phyloP scores from a whole-genome alignment of 192 early-diverging fungal genomes.

The Allomyces macrogynus region DNA sequence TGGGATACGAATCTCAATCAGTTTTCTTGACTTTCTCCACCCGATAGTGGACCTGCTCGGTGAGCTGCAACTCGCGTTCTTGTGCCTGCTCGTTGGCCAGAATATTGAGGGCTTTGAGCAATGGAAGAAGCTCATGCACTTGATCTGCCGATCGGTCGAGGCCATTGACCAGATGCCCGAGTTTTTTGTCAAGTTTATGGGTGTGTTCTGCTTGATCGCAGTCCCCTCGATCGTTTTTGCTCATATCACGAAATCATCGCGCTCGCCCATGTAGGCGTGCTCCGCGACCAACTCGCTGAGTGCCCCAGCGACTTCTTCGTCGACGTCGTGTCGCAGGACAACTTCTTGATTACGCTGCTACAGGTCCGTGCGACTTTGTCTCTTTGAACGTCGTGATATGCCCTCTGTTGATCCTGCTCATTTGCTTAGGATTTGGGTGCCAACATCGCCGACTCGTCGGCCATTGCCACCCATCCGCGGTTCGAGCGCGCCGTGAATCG shows the following conservation, averaged over 20 bases:
- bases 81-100: slow-evolving; percentile 55
- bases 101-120: slow-evolving; percentile 70
- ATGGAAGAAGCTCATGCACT: slow-evolving; percentile 60
- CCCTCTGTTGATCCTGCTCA: slow-evolving; percentile 11
- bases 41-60: slow-evolving; percentile 30
- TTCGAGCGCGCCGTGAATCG: slow-evolving; percentile 17
- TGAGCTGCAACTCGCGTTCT: slow-evolving; percentile 65
- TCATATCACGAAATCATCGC: slow-evolving; percentile 5
- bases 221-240: slow-evolving; percentile 13
- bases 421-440: slow-evolving; percentile 12
- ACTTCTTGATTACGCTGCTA: slow-evolving; percentile 32
- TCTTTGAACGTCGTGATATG: slow-evolving; percentile 3
- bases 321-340: slow-evolving; percentile 38
- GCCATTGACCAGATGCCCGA: slow-evolving; percentile 20
- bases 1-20: not conserved
- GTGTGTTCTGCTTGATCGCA: slow-evolving; percentile 9
- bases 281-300: slow-evolving; percentile 38
- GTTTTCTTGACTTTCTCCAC: slow-evolving; percentile 3
- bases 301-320: slow-evolving; percentile 51
- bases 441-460: slow-evolving; percentile 10
- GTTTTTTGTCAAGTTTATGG: slow-evolving; percentile 35
- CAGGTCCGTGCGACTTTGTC: slow-evolving; percentile 12
- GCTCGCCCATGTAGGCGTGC: slow-evolving; percentile 18
- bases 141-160: slow-evolving; percentile 43
- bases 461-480: slow-evolving; percentile 12